A percentile compares a stretch with the other conserved stretches of the same genome.
Conservation (phyloP, 2,329 filamentous ascomycete species). For the Coniochaeta sp. region DNA sequence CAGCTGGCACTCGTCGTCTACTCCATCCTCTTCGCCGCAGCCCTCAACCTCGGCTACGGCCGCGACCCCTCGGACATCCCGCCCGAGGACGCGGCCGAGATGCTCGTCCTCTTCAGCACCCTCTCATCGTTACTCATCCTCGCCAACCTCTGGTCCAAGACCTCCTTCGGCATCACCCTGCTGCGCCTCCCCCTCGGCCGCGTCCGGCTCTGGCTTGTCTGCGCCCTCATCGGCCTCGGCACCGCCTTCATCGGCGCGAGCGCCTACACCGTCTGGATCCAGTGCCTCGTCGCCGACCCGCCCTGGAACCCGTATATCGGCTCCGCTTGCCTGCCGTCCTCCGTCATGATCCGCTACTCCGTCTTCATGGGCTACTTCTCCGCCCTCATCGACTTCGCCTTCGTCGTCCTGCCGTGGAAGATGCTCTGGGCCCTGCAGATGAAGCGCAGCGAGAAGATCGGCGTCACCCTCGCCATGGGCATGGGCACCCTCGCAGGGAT, state of each 20-base stretch:
- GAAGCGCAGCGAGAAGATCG: background rate
- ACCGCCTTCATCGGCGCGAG: conserved; percentile 15
- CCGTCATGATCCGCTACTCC: background rate
- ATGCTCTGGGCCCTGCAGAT: background rate
- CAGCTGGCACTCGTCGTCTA: conserved; percentile 7
- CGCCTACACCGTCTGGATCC: conserved; percentile 14
- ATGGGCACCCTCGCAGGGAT: background rate
- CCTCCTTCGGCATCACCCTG: conserved; percentile 26
- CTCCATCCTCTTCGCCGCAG: conserved; percentile 2
- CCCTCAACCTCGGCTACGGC: conserved; percentile 7
- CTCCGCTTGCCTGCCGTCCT: background rate
- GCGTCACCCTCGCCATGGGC: conserved; percentile 1
- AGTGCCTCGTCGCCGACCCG: conserved; percentile 8
- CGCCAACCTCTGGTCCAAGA: conserved; percentile 26
- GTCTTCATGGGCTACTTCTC: background rate
- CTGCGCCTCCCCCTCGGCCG: conserved; percentile 15
- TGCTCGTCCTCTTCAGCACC: conserved; percentile 1
- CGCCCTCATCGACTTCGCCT: background rate
- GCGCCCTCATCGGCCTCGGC: conserved; percentile 22
- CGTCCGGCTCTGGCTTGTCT: conserved; percentile 16
- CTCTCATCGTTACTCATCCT: conserved; percentile 15
- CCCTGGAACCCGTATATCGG: background rate
- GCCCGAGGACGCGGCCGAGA: background rate
- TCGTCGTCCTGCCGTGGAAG: conserved; percentile 1
- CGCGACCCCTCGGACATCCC: conserved; percentile 2